Conservation (phyloP, 1,139 yeast genomes). For the Candida freyschussii region DNA sequence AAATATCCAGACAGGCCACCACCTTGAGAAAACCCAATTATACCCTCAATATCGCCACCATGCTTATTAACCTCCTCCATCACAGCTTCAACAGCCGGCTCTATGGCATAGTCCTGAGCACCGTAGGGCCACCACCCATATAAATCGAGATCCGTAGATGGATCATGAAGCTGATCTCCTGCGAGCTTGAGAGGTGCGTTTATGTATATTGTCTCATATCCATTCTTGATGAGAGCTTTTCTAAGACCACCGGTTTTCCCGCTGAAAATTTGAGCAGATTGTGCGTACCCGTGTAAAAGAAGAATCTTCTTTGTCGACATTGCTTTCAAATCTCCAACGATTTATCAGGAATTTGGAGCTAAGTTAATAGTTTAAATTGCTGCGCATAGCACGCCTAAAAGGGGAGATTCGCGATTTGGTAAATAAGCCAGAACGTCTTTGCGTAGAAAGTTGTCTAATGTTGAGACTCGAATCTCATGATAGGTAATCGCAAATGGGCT, state of each 20-base stretch:
- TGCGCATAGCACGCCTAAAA: too few species aligned
- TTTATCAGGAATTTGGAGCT: too few species aligned
- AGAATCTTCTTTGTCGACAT: conserved; percentile 30
- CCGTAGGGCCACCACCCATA: conserved; percentile 30
- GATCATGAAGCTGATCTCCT: conserved; percentile 47
- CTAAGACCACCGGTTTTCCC: conserved; percentile 76
- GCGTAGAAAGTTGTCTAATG: too few species aligned
- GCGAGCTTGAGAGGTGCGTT: conserved; percentile 63
- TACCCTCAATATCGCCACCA: conserved; percentile 79
- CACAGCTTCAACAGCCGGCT: conserved; percentile 39
- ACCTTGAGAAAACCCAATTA: conserved; percentile 91
- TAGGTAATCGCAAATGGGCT: too few species aligned
- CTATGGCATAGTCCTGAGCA: conserved; percentile 26
- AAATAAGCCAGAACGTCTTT: too few species aligned
- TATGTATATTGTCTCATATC: conserved; percentile 66
- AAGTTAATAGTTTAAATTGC: too few species aligned
- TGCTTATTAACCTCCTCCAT: conserved; percentile 39
- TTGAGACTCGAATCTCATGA: too few species aligned
- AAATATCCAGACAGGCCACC: conserved; percentile 74
- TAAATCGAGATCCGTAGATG: conserved; percentile 23
- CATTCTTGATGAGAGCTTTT: conserved; percentile 56
- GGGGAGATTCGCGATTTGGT: too few species aligned
- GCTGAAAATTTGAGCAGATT: conserved; percentile 66
- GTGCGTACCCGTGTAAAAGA: conserved; percentile 58
- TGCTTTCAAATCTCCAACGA: neutral